Conservation (phyloP, 805 yeast genomes). For the Yarrowia bubula region DNA sequence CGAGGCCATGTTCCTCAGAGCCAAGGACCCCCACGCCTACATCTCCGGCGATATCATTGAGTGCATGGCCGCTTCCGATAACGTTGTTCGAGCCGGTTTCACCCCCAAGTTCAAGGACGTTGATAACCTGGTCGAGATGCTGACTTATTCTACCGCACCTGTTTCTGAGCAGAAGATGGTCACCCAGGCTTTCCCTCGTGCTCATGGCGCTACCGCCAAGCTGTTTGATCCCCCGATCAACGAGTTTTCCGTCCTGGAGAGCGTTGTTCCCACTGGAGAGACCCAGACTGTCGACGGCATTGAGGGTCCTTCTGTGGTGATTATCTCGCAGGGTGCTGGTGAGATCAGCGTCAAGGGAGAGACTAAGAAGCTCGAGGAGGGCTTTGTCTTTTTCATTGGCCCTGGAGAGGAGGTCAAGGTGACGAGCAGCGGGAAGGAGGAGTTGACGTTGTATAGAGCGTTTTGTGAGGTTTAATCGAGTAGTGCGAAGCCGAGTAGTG, state of each 20-base stretch:
- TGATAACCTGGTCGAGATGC: slow-evolving; percentile 79
- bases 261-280: slow-evolving; percentile 56
- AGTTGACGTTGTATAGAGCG: slow-evolving; percentile 84
- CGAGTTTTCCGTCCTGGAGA: slow-evolving; percentile 91
- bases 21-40: slow-evolving; percentile 98
- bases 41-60: slow-evolving; percentile 96
- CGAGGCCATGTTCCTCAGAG: slow-evolving; percentile 94
- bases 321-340: slow-evolving; percentile 82
- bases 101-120: slow-evolving; percentile 99
- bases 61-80: slow-evolving; percentile 99
- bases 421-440: slow-evolving; percentile 33
- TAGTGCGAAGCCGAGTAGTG: slow-evolving; percentile 28
- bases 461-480: slow-evolving; percentile 44
- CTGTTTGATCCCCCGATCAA: slow-evolving; percentile 95
- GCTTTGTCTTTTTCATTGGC: slow-evolving; percentile 81
- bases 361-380: slow-evolving; percentile 50
- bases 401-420: slow-evolving; percentile 69
- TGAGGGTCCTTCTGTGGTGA: slow-evolving; percentile 83
- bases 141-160: slow-evolving; percentile 83
- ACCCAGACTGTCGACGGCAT: slow-evolving; percentile 58
- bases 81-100: slow-evolving; percentile 97
- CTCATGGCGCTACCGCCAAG: slow-evolving; percentile 37
- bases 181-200: slow-evolving; percentile 49
- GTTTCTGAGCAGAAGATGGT: slow-evolving; percentile 93
- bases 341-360: slow-evolving; percentile 44